Conservation (phyloP, 2,329 filamentous ascomycete genomes). For the Nannizzia gypsea region DNA sequence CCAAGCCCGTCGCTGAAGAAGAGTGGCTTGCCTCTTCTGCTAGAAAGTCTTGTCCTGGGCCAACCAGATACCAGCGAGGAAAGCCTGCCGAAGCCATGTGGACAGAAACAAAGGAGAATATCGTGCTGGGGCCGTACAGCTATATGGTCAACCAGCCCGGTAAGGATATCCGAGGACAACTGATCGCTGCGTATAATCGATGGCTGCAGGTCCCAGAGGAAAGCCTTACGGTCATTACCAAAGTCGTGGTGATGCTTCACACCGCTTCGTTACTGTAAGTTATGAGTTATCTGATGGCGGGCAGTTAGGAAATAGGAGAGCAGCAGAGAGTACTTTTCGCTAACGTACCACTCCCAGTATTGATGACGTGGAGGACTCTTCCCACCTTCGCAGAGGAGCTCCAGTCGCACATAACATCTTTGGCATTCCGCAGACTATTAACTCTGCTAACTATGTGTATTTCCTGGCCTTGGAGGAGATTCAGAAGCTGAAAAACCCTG, state of each 20-base stretch:
- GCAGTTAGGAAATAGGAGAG: background rate
- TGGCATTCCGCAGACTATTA: constrained; percentile 34
- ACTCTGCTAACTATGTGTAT: constrained; percentile 34
- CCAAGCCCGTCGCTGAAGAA: constrained; percentile 46
- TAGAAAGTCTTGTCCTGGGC: constrained; percentile 14
- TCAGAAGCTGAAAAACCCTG: constrained; percentile 19
- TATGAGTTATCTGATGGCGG: background rate
- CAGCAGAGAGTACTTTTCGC: background rate
- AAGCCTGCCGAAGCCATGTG: constrained; percentile 32
- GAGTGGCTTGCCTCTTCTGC: constrained; percentile 46
- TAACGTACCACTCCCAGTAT: constrained; percentile 16
- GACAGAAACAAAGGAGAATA: constrained; percentile 62
- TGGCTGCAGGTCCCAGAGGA: constrained; percentile 25
- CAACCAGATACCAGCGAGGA: background rate
- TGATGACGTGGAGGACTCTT: constrained; percentile 36
- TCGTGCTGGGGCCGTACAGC: constrained; percentile 65
- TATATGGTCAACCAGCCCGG: constrained; percentile 68
- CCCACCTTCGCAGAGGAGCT: constrained; percentile 29
- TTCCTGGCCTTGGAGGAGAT: constrained; percentile 27
- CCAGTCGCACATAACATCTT: constrained; percentile 34
- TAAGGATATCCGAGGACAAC: constrained; percentile 27
- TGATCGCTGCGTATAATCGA: constrained; percentile 28
- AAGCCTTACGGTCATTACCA: constrained; percentile 22
- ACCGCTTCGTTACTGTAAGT: constrained; percentile 27
- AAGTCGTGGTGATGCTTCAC: constrained; percentile 27